Evolutionary conservation across 495 filamentous ascomycete genomes (phyloP), one percentile per base, ranked within the genome.

Genomic region (Annulohypoxylon maeteangense): DNA sequence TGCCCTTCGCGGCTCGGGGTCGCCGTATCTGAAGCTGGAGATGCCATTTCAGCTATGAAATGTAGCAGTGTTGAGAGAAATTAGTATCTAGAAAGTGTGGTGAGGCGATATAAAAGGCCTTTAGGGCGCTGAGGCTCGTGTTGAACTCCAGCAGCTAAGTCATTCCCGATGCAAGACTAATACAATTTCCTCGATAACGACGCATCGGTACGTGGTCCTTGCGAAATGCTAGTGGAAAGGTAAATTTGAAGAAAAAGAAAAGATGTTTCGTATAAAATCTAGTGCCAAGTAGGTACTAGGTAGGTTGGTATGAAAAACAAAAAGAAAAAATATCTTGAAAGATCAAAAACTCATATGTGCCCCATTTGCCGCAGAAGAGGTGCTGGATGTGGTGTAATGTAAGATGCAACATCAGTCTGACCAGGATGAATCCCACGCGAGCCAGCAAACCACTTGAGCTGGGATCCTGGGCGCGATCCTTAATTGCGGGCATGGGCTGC

Each of bases 391-490:
- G 25, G 56, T 55, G 55, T 57, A 64, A 50, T 65, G 62, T 58
- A 65, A 66, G 44, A 68, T 73, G 65, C 56, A 62, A 73, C 70
- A 62, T 68, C 56, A 62, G 54, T 57, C 56, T 65, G 60, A 68
- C 70, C 25, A 31, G 70, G 70, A 58, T 73, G 36, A 65, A 68
- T 73, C 65, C 70, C 70, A 73, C 61, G 61, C 64, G 64, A 72
- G 54, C 64, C 65, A 68, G 63, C 54, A 32, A 68, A 72, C 64
- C 45, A 61, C 55, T 27, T 61, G 44, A 32, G 22, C 60, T 44
- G 16, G 36, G 58, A 65, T 62, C 65, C 65, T 65, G 55, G 60
- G 22, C 64, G 62, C 55, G 65, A 63, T 59, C 70, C 65, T 65
- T 65, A 68, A 68, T 68, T 73, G 55, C 65, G 64, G 54, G 10